A percentile compares a stretch with the other conserved stretches of the same genome.
Conservation (phyloP, 106 monocot species). For the Phalaenopsis equestris region DNA sequence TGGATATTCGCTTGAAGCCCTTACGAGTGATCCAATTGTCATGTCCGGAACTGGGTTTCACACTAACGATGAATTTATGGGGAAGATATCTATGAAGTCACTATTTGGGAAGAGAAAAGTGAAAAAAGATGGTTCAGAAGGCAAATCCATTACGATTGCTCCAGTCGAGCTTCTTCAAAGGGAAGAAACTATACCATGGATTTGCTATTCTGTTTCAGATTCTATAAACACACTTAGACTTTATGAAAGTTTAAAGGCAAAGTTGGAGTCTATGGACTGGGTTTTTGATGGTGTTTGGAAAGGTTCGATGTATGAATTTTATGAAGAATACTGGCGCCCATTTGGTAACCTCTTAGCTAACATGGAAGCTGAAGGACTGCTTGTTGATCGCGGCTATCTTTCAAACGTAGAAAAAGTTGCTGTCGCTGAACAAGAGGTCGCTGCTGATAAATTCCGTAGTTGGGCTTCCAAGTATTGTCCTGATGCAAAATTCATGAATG, state of each 20-base stretch:
- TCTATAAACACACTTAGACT: conserved; percentile 66
- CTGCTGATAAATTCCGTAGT: conserved; percentile 61
- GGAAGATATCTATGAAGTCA: conserved; percentile 90
- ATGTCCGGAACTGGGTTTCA: conserved; percentile 28
- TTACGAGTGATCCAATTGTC: conserved; percentile 54
- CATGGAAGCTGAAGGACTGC: conserved; percentile 92
- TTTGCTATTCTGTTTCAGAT: conserved; percentile 95
- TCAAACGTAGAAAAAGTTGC: conserved; percentile 77
- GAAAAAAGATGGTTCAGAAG: conserved; percentile 87
- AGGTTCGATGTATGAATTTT: conserved; percentile 88
- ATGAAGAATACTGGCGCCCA: conserved; percentile 88
- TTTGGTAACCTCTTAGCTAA: conserved; percentile 78
- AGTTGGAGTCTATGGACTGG: conserved; percentile 54
- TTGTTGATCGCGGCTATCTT: conserved; percentile 78
- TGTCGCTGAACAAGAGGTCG: conserved; percentile 55
- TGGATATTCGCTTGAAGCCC: conserved; percentile 98
- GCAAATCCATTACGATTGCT: conserved; percentile 56
- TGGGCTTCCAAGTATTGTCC: conserved; percentile 83
- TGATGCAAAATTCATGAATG: conserved; percentile 97
- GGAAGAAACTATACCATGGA: conserved; percentile 63
- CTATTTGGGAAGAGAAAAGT: conserved; percentile 90
- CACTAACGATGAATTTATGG: conserved; percentile 32
- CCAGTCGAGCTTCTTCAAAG: conserved; percentile 87
- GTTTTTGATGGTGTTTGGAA: conserved; percentile 27
- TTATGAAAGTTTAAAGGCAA: conserved; percentile 61